Evolutionary conservation across 805 yeast species (phyloP).

Genomic region (Metschnikowia koreensis): DNA sequence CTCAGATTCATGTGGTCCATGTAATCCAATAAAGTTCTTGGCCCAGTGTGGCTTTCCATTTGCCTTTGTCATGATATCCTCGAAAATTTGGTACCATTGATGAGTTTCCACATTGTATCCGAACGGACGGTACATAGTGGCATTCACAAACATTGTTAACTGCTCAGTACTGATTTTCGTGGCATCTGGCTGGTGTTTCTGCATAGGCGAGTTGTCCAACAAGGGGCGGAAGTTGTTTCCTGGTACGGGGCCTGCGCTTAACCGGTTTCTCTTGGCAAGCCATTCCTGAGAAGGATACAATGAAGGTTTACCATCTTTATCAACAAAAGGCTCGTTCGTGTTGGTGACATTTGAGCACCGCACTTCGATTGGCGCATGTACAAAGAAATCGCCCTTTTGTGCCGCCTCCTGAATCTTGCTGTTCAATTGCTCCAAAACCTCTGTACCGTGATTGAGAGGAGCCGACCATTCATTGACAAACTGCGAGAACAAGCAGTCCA

Average conservation of each 20-base stretch:
- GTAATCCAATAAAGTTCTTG: conserved; percentile 76
- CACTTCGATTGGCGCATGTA: conserved; percentile 94
- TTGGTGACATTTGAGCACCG: conserved; percentile 85
- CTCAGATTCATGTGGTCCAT: conserved; percentile 33
- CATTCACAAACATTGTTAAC: conserved; percentile 82
- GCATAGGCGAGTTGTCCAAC: conserved; percentile 72
- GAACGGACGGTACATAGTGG: conserved; percentile 97
- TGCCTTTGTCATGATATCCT: conserved; percentile 67
- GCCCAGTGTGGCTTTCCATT: conserved; percentile 99
- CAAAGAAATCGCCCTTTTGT: conserved; percentile 61
- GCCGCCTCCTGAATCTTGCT: conserved; percentile 63
- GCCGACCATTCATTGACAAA: conserved; percentile 98
- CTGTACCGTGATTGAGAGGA: conserved; percentile 77
- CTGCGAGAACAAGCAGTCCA: conserved; percentile 94
- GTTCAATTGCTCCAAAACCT: conserved; percentile 61
- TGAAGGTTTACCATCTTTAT: conserved; percentile 35
- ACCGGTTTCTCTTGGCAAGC: conserved; percentile 47
- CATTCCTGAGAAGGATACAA: conserved; percentile 47
- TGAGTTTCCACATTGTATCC: conserved; percentile 66
- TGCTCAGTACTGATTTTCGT: conserved; percentile 65
- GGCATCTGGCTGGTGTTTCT: conserved; percentile 38
- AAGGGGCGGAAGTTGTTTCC: conserved; percentile 84
- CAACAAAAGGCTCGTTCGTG: conserved; percentile 35
- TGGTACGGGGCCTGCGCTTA: conserved; percentile 72
- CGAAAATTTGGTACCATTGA: conserved; percentile 83